Base-by-base conservation (phyloP, 2,329 filamentous ascomycete genomes). In the Colletotrichum spaethianum region DNA sequence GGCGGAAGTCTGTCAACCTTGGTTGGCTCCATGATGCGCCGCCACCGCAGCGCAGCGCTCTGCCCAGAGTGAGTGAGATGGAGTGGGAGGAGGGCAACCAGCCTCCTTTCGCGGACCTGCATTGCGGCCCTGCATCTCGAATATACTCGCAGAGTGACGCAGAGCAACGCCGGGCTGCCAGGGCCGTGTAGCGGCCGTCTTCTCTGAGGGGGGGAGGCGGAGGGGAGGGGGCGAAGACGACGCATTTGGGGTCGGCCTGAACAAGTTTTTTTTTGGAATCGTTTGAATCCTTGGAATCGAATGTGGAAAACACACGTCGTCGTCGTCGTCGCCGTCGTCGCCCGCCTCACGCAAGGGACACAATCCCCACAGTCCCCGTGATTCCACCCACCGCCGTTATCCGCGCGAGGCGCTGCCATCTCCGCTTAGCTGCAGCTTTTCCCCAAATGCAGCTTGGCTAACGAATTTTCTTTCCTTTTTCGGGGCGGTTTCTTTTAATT, bases 371-470 rank as follows among this genome's bases (percentile, higher is more conserved):
- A 28, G n/a, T 59, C 8, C 36, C 36, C 38, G 18, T n/a, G 33
- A 23, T 36, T 50, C 46, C n/a, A n/a, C 28, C 42, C 59, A 52
- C 60, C 33, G 60, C 44, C 44, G 46, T 40, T 62, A 62, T 63
- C 44, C 60, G 57, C 57, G 57, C 42, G 40, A 36, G 40, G 57
- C 57, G 57, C 57, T 61, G 26, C 18, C 42, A 28, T 36, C 46
- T 52, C 60, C 60, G 60, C 60, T 63, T 63, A 40, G 44, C 31
- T 63, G 60, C 60, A 62, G 44, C 28, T 18, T 31, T 31, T 20
- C 28, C 20, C 50, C 50, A 20, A 33, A 11, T 55, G 28, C 18
- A 55, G 11, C 31, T 12, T 36, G 33, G 52, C 20, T 55, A 14
- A 33, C 2, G 31, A 33, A 6, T 28, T 57, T 40, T 28, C 9